Evolutionary conservation across 1,139 yeast genomes (phyloP).

Genomic region (Entelexis paramagnoliae): DNA sequence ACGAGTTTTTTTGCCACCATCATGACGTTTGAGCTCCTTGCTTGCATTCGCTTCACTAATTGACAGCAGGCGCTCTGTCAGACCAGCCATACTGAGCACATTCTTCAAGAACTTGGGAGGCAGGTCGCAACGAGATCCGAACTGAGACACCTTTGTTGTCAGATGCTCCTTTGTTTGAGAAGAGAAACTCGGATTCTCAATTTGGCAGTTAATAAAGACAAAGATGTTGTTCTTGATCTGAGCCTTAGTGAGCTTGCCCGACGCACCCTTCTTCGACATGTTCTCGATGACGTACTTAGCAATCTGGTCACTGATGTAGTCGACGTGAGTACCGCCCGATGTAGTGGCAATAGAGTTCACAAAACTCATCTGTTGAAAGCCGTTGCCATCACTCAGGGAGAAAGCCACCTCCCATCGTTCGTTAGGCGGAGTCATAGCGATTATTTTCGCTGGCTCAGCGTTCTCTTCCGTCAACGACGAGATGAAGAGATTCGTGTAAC

Average conservation of each 20-base stretch:
- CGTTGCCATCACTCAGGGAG: conserved; percentile 75
- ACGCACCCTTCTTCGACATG: conserved; percentile 56
- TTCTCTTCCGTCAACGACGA: conserved; percentile 47
- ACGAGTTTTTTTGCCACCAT: conserved; percentile 74
- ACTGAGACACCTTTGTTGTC: conserved; percentile 78
- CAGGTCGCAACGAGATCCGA: conserved; percentile 72
- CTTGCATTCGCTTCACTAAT: conserved; percentile 83
- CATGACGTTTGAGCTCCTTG: conserved; percentile 79
- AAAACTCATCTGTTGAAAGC: conserved; percentile 86
- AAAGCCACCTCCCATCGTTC: conserved; percentile 95
- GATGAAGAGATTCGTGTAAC: conserved; percentile 82
- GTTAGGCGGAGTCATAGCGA: conserved; percentile 64
- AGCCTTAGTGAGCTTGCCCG: conserved; percentile 56
- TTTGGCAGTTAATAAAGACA: conserved; percentile 77
- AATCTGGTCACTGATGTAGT: conserved; percentile 73
- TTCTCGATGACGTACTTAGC: conserved; percentile 70
- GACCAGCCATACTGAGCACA: conserved; percentile 57
- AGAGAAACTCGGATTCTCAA: conserved; percentile 95
- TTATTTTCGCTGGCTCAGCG: conserved; percentile 43
- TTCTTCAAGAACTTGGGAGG: conserved; percentile 68
- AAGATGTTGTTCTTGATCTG: conserved; percentile 89
- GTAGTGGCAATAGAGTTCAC: conserved; percentile 98
- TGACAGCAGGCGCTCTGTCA: conserved; percentile 70
- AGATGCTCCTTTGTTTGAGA: conserved; percentile 96
- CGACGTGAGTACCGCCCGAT: conserved; percentile 93